phyloP scores from a whole-genome alignment of 2,329 filamentous ascomycete genomes.

The Fusarium agapanthi region DNA sequence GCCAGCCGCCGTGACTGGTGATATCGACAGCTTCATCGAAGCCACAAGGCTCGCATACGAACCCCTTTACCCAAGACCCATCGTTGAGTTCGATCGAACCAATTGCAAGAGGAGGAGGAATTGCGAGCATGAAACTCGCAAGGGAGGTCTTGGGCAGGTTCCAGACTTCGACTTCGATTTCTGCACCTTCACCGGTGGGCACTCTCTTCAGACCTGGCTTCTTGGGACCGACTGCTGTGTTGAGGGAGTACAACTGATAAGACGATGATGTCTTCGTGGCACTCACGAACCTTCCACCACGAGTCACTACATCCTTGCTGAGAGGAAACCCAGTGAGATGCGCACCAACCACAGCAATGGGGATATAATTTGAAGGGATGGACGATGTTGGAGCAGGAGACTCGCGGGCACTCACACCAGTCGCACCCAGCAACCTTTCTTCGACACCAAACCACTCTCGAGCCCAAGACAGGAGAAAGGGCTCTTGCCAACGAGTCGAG shows the following conservation, averaged over 20 bases:
- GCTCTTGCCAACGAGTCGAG: conserved; percentile 48
- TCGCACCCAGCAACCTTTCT: conserved; percentile 42
- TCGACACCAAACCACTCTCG: conserved; percentile 41
- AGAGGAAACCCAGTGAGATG: conserved; percentile 48
- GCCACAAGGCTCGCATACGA: conserved; percentile 50
- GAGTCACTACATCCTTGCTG: conserved; percentile 46
- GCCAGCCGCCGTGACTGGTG: conserved; percentile 46
- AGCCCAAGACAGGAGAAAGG: conserved; percentile 42
- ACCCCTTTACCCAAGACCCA: conserved; percentile 47
- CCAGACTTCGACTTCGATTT: conserved; percentile 51
- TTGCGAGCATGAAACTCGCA: conserved; percentile 45
- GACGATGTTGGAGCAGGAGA: not conserved
- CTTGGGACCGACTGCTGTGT: conserved; percentile 22
- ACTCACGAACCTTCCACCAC: conserved; percentile 40
- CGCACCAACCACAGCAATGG: conserved; percentile 48
- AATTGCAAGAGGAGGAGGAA: conserved; percentile 47
- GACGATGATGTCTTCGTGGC: conserved; percentile 42
- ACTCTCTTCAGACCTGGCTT: conserved; percentile 48
- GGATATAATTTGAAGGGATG: not conserved
- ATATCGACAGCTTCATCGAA: conserved; percentile 45
- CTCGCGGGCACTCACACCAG: conserved; percentile 22
- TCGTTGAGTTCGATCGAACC: conserved; percentile 48
- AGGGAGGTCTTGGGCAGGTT: conserved; percentile 42
- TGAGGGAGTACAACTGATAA: conserved; percentile 46
- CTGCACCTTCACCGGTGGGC: conserved; percentile 25